Evolutionary conservation across 2,329 filamentous ascomycete species (phyloP).

Genomic region (Epichloe gansuensis): DNA sequence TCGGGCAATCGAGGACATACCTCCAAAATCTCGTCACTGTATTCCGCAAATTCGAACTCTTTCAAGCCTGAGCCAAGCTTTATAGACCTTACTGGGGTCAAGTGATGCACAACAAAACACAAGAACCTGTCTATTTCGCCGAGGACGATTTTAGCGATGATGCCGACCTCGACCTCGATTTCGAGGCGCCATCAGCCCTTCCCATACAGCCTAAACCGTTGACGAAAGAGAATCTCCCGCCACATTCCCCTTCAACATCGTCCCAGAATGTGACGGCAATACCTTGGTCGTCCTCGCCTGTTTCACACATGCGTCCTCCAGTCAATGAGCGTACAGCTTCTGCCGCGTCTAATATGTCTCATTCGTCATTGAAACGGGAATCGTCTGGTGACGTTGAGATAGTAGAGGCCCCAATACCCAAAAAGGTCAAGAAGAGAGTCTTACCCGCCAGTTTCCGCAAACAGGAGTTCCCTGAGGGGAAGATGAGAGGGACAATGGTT

Average conservation of each 20-base stretch:
- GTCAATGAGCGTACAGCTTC: conserved; percentile 9
- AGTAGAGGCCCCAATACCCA: conserved; percentile 13
- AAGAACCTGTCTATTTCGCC: conserved; percentile 45
- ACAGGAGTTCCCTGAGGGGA: conserved; percentile 24
- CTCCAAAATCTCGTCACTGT: conserved; percentile 17
- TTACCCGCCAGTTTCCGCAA: conserved; percentile 40
- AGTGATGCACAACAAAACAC: conserved; percentile 12
- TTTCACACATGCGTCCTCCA: conserved; percentile 33
- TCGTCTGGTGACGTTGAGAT: conserved; percentile 21
- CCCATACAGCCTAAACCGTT: conserved; percentile 20
- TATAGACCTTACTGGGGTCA: conserved; percentile 24
- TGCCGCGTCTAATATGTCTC: conserved; percentile 10
- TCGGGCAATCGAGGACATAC: conserved; percentile 6
- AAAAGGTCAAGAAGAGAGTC: conserved; percentile 47
- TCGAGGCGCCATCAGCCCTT: conserved; percentile 46
- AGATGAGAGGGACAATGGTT: conserved; percentile 4
- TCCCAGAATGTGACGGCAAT: conserved; percentile 24
- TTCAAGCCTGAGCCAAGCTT: conserved; percentile 26
- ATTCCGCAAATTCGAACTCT: conserved; percentile 32
- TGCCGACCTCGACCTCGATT: conserved; percentile 58
- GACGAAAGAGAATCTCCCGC: conserved; percentile 15
- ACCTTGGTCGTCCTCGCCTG: conserved; percentile 62
- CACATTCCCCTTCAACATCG: conserved; percentile 17
- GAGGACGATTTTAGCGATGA: conserved; percentile 86
- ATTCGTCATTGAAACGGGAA: conserved; percentile 29